Evolutionary conservation across 164 flowering plant species (phyloP).

Genomic region (Chloranthus sessilifolius): DNA sequence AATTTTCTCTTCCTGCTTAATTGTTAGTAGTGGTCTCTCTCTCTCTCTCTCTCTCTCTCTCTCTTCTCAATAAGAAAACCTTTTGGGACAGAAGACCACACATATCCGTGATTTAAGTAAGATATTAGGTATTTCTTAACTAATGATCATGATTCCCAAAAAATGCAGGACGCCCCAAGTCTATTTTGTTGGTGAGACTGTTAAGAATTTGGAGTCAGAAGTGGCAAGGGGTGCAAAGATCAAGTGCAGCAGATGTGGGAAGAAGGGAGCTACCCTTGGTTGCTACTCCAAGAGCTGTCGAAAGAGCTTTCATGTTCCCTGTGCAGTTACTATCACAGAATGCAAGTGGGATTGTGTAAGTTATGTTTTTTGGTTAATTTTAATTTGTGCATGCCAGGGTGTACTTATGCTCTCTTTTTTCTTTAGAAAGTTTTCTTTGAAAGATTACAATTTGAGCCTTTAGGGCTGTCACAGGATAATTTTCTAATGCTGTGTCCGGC

Average conservation of each 20-base stretch:
- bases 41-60: neutral
- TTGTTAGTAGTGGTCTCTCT: too few relatives aligned
- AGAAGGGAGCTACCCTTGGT: constrained; percentile 21
- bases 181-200: constrained; percentile 18
- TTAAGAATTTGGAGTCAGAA: constrained; percentile 14
- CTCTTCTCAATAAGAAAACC: too few relatives aligned
- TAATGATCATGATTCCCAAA: too few relatives aligned
- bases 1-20: too few relatives aligned
- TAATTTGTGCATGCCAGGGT: too few relatives aligned
- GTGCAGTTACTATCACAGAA: constrained; percentile 7
- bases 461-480: constrained; percentile 39
- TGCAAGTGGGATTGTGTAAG: constrained; percentile 18
- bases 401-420: too few relatives aligned
- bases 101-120: too few relatives aligned
- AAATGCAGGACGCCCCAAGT: constrained; percentile 18
- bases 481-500: constrained; percentile 65
- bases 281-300: constrained; percentile 17
- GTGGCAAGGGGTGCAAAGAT: constrained; percentile 18
- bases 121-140: too few relatives aligned
- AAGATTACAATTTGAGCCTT: neutral
- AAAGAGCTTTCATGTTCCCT: constrained; percentile 16
- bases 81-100: too few relatives aligned
- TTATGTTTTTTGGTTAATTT: too few relatives aligned
- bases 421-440: neutral
- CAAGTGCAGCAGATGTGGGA: constrained; percentile 16